A percentile compares a stretch with the other conserved stretches of the same genome.
These are phyloP conservation scores for Alternaria tenuissima DNA, from an alignment of 2,329 filamentous ascomycete genomes.

Conservation along the genomic window DNA sequence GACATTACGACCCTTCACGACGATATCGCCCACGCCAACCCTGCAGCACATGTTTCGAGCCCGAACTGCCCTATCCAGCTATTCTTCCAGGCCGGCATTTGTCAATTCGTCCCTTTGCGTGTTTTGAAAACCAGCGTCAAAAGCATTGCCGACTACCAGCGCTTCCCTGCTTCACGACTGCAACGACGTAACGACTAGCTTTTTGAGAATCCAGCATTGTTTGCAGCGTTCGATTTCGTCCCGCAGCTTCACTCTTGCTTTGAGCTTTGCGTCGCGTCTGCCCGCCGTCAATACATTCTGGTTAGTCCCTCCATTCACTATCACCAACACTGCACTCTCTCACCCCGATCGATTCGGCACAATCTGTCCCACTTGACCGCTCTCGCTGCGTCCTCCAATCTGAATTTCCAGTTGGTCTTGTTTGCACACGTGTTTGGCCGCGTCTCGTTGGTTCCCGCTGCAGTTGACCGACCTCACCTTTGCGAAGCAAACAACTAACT, in stretches of 20 bases:
- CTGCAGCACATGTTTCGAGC: conserved; percentile 33
- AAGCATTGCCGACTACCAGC: conserved; percentile 37
- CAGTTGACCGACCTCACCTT: conserved; percentile 26
- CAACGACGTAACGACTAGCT: conserved; percentile 53
- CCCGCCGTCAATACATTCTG: conserved; percentile 23
- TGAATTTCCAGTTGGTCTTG: conserved; percentile 24
- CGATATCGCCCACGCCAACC: conserved; percentile 21
- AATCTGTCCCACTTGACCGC: background rate
- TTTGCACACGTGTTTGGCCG: conserved; percentile 45
- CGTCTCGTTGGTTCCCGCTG: conserved; percentile 35
- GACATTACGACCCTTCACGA: conserved; percentile 44
- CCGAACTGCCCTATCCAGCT: conserved; percentile 24
- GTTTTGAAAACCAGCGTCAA: conserved; percentile 42
- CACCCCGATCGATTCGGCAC: background rate
- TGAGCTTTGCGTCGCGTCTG: conserved; percentile 22
- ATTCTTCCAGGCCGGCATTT: conserved; percentile 40
- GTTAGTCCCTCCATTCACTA: conserved; percentile 23
- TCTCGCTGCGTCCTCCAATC: conserved; percentile 17
- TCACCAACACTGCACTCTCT: conserved; percentile 4
- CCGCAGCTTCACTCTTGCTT: conserved; percentile 17
- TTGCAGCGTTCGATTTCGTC: conserved; percentile 49
- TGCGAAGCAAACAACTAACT: conserved; percentile 48
- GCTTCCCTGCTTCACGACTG: conserved; percentile 47
- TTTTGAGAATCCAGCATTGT: conserved; percentile 51
- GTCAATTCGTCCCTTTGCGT: conserved; percentile 42